Conservation (phyloP, 1,139 yeast genomes). For the Trichomonascaceae sp. region DNA sequence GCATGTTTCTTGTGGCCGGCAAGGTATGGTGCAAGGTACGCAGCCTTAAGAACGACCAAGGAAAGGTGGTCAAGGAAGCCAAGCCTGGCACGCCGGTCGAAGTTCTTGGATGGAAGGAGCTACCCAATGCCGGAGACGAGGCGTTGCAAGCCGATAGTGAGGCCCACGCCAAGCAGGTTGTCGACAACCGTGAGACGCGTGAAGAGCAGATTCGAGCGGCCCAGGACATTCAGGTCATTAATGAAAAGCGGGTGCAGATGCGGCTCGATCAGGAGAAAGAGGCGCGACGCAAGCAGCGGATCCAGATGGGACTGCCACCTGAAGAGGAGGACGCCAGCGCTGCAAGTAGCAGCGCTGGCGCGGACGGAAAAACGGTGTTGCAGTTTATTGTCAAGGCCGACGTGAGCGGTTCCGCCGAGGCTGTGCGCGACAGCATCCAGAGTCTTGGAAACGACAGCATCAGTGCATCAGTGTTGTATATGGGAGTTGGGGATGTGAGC, state of each 20-base stretch:
- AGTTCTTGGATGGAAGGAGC: constrained; percentile 86
- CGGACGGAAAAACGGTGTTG: constrained; percentile 23
- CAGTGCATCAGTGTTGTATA: constrained; percentile 47
- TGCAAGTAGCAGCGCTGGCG: constrained; percentile 22
- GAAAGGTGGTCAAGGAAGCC: constrained; percentile 51
- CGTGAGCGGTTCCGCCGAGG: constrained; percentile 62
- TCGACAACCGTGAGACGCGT: constrained; percentile 47
- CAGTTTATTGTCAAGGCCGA: constrained; percentile 75
- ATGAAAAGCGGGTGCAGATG: constrained; percentile 34
- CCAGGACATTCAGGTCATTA: constrained; percentile 56
- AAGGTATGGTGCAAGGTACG: constrained; percentile 75
- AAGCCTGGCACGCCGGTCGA: constrained; percentile 89
- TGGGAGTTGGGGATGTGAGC: constrained; percentile 77
- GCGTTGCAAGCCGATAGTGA: constrained; percentile 68
- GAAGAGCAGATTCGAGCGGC: constrained; percentile 47
- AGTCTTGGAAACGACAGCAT: constrained; percentile 83
- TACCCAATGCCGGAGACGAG: constrained; percentile 87
- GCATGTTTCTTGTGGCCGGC: constrained; percentile 71
- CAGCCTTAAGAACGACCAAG: constrained; percentile 66
- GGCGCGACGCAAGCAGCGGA: constrained; percentile 19
- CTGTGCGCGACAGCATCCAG: constrained; percentile 59
- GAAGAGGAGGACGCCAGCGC: constrained; percentile 26
- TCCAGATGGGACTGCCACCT: constrained; percentile 21
- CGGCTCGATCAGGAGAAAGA: constrained; percentile 32
- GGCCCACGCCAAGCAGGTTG: constrained; percentile 60